These are phyloP conservation scores for Trichoderma gamsii DNA, from an alignment of 495 filamentous ascomycete species.

Conservation along the genomic window DNA sequence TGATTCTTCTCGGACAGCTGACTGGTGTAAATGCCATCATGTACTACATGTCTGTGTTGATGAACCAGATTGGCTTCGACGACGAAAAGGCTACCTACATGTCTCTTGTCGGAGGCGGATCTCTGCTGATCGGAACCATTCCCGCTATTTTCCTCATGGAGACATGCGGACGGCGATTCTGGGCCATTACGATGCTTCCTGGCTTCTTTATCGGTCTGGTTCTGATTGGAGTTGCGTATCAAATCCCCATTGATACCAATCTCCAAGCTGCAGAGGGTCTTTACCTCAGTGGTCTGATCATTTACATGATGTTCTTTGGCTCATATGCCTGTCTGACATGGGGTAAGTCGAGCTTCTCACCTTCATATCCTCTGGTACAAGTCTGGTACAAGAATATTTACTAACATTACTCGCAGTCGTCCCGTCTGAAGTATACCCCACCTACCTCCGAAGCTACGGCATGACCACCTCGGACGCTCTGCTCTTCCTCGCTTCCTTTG, in stretches of 20 bases:
- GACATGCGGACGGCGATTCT: conserved; percentile 66
- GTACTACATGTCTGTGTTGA: conserved; percentile 57
- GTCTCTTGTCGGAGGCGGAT: conserved; percentile 57
- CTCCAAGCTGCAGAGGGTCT: conserved; percentile 42
- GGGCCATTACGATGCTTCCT: conserved; percentile 56
- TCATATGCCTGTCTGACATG: conserved; percentile 58
- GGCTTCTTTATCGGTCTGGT: conserved; percentile 63
- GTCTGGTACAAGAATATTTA: too few species aligned
- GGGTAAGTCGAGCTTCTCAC: conserved; percentile 24
- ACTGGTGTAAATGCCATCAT: conserved; percentile 58
- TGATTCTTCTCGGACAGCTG: conserved; percentile 57
- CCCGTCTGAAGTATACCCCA: conserved; percentile 68
- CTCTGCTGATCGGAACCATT: conserved; percentile 59
- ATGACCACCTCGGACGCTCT: conserved; percentile 61
- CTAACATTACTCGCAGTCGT: conserved; percentile 41
- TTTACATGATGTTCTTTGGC: conserved; percentile 62
- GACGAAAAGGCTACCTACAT: conserved; percentile 49
- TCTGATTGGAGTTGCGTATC: conserved; percentile 73
- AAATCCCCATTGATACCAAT: conserved; percentile 45
- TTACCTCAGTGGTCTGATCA: conserved; percentile 58
- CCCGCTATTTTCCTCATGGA: conserved; percentile 73
- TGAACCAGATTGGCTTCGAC: conserved; percentile 52
- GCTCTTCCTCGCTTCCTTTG: conserved; percentile 58
- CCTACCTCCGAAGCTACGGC: conserved; percentile 59
- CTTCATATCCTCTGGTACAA: neutral